Percentiles rank a stretch among this genome's conserved stretches.
Conservation (phyloP, 257 asterid genomes). For the Pogostemon cablin region DNA sequence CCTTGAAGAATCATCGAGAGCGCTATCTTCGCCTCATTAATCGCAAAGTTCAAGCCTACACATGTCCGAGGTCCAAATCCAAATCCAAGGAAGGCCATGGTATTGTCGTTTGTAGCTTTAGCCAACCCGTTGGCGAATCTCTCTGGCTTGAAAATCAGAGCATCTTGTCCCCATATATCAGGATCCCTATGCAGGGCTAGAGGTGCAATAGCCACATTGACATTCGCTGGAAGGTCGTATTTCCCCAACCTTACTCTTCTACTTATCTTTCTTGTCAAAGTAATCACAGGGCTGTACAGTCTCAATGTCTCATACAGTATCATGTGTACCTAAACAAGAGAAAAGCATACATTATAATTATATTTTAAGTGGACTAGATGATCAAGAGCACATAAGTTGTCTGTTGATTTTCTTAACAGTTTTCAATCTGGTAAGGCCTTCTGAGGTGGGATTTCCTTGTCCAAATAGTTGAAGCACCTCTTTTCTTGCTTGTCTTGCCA, state of each 20-base stretch:
- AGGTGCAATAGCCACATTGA: slow-evolving; percentile 30
- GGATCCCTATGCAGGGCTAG: slow-evolving; percentile 43
- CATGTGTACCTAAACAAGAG: slow-evolving; percentile 34
- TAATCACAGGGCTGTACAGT: slow-evolving; percentile 36
- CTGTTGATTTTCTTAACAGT: slow-evolving; percentile 38
- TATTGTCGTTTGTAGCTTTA: slow-evolving; percentile 37
- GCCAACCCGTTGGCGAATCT: slow-evolving; percentile 43
- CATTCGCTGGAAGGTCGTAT: slow-evolving; percentile 38
- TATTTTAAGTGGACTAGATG: background rate
- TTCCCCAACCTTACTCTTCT: slow-evolving; percentile 35
- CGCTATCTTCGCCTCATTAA: slow-evolving; percentile 40
- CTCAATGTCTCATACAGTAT: slow-evolving; percentile 42
- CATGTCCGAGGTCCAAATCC: slow-evolving; percentile 47
- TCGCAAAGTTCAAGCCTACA: slow-evolving; percentile 41
- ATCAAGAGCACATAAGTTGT: background rate
- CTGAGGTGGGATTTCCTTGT: slow-evolving; percentile 39
- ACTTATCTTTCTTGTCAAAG: slow-evolving; percentile 21
- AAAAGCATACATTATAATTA: background rate
- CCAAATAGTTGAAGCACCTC: slow-evolving; percentile 45
- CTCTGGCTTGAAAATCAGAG: slow-evolving; percentile 41
- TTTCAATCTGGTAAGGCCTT: slow-evolving; percentile 45
- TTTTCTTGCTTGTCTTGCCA: slow-evolving; percentile 66
- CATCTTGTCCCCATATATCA: slow-evolving; percentile 43
- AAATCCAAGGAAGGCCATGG: slow-evolving; percentile 38
- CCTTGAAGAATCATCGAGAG: slow-evolving; percentile 49